A percentile compares a stretch with the other conserved stretches of the same genome.
phyloP scores from a whole-genome alignment of 192 early-diverging fungal species.

The Coemansia sp. region DNA sequence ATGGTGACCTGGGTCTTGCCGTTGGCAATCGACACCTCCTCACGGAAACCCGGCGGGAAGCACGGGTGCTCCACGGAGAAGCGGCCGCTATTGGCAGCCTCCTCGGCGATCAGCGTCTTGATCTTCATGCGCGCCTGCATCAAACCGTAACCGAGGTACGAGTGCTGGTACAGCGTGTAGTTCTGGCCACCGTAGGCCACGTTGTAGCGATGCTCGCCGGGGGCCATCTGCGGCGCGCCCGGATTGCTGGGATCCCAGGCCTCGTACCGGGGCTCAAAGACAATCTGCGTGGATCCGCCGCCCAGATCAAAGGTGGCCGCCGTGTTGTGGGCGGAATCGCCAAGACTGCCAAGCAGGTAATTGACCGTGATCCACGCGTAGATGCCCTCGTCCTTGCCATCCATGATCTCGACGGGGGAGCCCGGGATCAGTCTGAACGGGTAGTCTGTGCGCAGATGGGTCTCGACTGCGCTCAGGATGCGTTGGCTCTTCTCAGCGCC shows the following conservation, averaged over 20 bases:
- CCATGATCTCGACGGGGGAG: constrained; percentile 87
- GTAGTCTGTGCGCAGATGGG: constrained; percentile 68
- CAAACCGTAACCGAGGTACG: constrained; percentile 91
- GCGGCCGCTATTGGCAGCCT: constrained; percentile 32
- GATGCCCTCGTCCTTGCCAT: constrained; percentile 95
- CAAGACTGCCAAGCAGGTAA: constrained; percentile 75
- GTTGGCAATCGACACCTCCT: constrained; percentile 36
- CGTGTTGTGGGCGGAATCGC: constrained; percentile 59
- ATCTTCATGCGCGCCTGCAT: constrained; percentile 81
- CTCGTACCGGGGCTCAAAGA: constrained; percentile 82
- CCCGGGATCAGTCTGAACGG: constrained; percentile 77
- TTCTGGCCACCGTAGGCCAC: constrained; percentile 69
- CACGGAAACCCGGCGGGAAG: constrained; percentile 66
- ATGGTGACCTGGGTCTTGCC: constrained; percentile 43
- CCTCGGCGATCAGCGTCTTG: constrained; percentile 54
- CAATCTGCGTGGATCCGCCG: constrained; percentile 96
- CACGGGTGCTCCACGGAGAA: constrained; percentile 62
- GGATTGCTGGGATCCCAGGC: constrained; percentile 26
- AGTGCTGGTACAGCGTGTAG: constrained; percentile 92
- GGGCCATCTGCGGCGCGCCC: constrained; percentile 37
- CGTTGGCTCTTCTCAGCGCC: constrained; percentile 66
- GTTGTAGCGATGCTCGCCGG: constrained; percentile 75
- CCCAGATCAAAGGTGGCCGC: constrained; percentile 96
- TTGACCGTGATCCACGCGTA: constrained; percentile 99
- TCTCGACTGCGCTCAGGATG: constrained; percentile 74